Evolutionary conservation across 139 green algal species (phyloP).

Genomic region (Asterochloris sp.): DNA sequence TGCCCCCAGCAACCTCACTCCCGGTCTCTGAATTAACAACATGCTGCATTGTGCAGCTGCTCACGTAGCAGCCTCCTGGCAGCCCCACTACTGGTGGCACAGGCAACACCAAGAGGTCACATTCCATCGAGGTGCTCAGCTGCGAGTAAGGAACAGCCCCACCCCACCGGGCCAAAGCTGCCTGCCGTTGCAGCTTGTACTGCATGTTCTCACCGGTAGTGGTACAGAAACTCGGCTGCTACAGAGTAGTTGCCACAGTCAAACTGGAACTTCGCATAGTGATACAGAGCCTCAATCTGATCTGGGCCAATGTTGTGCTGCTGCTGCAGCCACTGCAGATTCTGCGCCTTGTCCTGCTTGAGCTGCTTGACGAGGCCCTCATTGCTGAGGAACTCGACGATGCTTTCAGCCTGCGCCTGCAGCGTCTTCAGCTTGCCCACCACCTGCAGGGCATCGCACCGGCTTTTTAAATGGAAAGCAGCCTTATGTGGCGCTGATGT

Average conservation of each 20-base stretch:
- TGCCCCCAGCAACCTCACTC: too few relatives aligned
- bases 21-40: too few relatives aligned
- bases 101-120: too few relatives aligned
- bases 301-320: slow-evolving; percentile 59
- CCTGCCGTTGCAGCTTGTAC: too few relatives aligned
- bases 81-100: too few relatives aligned
- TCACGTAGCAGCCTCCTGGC: too few relatives aligned
- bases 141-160: too few relatives aligned
- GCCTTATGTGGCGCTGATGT: too few relatives aligned
- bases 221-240: slow-evolving; percentile 87
- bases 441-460: slow-evolving; percentile 18
- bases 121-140: too few relatives aligned
- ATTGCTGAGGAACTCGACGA: slow-evolving; percentile 91
- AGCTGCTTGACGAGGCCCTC: slow-evolving; percentile 78
- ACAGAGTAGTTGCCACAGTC: slow-evolving; percentile 98
- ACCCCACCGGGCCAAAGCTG: too few relatives aligned
- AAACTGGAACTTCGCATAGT: slow-evolving; percentile 98
- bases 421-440: slow-evolving; percentile 30
- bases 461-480: too few relatives aligned
- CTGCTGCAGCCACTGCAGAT: slow-evolving; percentile 84
- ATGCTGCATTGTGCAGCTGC: too few relatives aligned
- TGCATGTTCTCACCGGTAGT: slow-evolving; percentile 61
- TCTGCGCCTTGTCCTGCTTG: slow-evolving; percentile 91
- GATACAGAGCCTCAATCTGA: slow-evolving; percentile 95
- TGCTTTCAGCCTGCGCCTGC: slow-evolving; percentile 74